These are phyloP conservation scores for Allium cepa DNA, from an alignment of 106 monocot genomes.

Conservation along the genomic window DNA sequence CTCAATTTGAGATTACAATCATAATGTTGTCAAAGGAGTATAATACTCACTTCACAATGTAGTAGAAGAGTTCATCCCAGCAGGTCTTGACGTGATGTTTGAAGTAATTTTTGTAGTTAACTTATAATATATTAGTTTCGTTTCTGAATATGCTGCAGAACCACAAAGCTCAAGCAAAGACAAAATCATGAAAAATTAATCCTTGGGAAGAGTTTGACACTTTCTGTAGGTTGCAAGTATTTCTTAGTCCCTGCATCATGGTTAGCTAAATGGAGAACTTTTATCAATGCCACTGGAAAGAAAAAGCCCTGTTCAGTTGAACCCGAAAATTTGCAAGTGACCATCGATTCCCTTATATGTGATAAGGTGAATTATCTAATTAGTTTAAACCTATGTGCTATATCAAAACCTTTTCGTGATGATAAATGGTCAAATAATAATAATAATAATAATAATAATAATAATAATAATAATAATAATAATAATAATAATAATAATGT, in stretches of 20 bases:
- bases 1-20: too few relatives aligned
- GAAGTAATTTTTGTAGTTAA: background rate
- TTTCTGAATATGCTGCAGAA: constrained; percentile 37
- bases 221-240: constrained; percentile 61
- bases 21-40: too few relatives aligned
- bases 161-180: constrained; percentile 58
- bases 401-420: background rate
- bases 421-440: too few relatives aligned
- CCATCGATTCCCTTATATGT: constrained; percentile 68
- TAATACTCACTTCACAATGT: too few relatives aligned
- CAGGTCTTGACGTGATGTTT: background rate
- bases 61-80: too few relatives aligned
- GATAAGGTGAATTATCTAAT: constrained; percentile 40
- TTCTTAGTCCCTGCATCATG: constrained; percentile 81
- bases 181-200: constrained; percentile 93
- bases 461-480: too few relatives aligned
- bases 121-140: background rate
- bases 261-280: constrained; percentile 84
- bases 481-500: too few relatives aligned
- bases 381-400: background rate
- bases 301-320: constrained; percentile 52
- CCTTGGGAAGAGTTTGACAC: constrained; percentile 60
- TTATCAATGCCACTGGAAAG: constrained; percentile 69
- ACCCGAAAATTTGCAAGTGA: constrained; percentile 58
- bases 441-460: too few relatives aligned